These are phyloP conservation scores for Acanthamoeba lugdunensis DNA, from an alignment of 208 protist genomes.

Conservation along the genomic window DNA sequence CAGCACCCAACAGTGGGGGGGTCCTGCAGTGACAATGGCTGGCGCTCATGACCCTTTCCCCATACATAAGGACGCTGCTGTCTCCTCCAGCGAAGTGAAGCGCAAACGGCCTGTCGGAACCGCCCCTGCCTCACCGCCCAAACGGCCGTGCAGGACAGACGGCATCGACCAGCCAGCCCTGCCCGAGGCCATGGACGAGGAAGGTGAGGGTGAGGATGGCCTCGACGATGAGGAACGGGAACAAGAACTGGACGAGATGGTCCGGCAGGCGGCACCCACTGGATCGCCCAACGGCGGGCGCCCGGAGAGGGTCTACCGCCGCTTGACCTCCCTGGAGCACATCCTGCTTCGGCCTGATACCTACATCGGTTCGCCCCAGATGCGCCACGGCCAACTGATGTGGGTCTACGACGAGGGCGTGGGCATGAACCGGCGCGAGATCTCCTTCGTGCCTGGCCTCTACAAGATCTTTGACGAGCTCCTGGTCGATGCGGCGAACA, in stretches of 20 bases:
- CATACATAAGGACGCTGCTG: background rate
- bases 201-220: too few species aligned
- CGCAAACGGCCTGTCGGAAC: background rate
- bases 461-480: slow-evolving; percentile 99
- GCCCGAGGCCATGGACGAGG: background rate
- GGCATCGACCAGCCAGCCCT: too few species aligned
- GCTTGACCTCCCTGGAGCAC: slow-evolving; percentile 97
- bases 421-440: slow-evolving; percentile 93
- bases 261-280: background rate
- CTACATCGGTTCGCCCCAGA: slow-evolving; percentile 95
- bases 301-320: slow-evolving; percentile 89
- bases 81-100: background rate
- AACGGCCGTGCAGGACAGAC: background rate
- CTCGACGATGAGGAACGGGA: too few species aligned
- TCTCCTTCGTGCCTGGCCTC: slow-evolving; percentile 97
- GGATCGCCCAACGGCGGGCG: background rate
- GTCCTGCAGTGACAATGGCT: too few species aligned
- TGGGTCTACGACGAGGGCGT: slow-evolving; percentile 94
- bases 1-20: background rate
- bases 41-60: background rate
- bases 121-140: background rate
- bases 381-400: slow-evolving; percentile 62
- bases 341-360: slow-evolving; percentile 98
- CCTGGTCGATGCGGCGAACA: slow-evolving; percentile 99
- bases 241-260: too few species aligned